Base-by-base conservation (phyloP, 2,329 filamentous ascomycete species). In the Plenodomus biglobosus region DNA sequence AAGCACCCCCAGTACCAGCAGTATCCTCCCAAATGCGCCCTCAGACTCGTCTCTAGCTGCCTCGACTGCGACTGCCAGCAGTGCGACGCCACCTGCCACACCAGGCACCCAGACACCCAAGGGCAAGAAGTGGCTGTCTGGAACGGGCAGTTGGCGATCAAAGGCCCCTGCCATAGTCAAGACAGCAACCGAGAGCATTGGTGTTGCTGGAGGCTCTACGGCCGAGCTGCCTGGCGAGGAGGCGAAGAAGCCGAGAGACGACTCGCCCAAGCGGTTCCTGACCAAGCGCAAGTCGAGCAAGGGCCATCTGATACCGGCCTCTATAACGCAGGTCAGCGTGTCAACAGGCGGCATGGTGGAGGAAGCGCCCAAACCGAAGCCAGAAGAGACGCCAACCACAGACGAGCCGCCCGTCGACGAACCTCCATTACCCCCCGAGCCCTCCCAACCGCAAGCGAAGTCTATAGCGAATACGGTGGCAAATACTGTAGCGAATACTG, bases 81-180 rank as follows among this genome's bases (percentile, higher is more conserved):
- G 16, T 8, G 27, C 13, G 6, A 48, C 61, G 3, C 44, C 56
- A 3, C 38, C 53, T 22, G 57, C 44, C 50, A 54, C 44, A 3
- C 38, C 53, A 30, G 57, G 46, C 52, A 54, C 44, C 35, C 59
- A 49, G 27, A 65, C 49, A 47, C 59, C 56, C 45, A 63, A 55
- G 6, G 62, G 63, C 43, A 61, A 55, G 43, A 75, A 70, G 59
- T 79, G 76, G 76, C 75, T 77, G 46, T 67, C 70, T 38, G 69
- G 70, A 34, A 53, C 56, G 6, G 71, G 73, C 27, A 77, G 73
- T 42, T 76, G 75, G 76, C 68, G 71, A 6, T 67, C 70, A 20
- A 79, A 79, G 61, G 74, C 76, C 10, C 71, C 73, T 10, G 71
- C 76, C 1, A 70, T 76, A 8, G 75, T 76, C n/a, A 70, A 75